A percentile compares a stretch with the other conserved stretches of the same genome.
phyloP scores from a whole-genome alignment of 305 asterid species.

The Fraxinus greggii region DNA sequence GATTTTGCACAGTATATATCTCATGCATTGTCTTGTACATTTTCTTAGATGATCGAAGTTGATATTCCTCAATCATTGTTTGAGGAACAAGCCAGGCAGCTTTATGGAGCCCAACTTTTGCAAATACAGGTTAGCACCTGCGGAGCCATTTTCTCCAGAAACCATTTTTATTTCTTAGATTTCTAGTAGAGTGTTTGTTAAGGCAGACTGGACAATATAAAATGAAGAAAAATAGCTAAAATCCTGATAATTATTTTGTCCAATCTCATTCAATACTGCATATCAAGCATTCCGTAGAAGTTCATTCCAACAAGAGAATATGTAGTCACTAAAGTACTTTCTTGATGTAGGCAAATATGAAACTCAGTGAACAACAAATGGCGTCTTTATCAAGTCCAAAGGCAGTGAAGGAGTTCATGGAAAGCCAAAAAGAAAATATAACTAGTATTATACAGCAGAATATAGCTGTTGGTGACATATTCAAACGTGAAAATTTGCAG shows the following conservation, averaged over 20 bases:
- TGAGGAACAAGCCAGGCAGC: constrained; percentile 95
- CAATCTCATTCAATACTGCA: not conserved
- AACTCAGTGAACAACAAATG: constrained; percentile 75
- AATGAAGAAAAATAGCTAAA: not conserved
- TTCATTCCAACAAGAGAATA: constrained; percentile 3
- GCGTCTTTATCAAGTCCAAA: constrained; percentile 80
- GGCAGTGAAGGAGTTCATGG: constrained; percentile 77
- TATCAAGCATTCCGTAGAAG: not conserved
- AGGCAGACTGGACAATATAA: not conserved
- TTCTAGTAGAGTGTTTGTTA: not conserved
- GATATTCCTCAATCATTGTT: constrained; percentile 82
- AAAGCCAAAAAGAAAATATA: constrained; percentile 70
- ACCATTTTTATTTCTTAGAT: not conserved
- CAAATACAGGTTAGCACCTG: constrained; percentile 68
- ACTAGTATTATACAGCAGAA: constrained; percentile 73
- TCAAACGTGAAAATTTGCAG: constrained; percentile 85
- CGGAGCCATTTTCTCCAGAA: not conserved
- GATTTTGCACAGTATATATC: not conserved
- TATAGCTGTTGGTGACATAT: constrained; percentile 93
- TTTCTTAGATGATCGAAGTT: constrained; percentile 71
- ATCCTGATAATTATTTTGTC: not conserved
- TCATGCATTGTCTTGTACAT: constrained; percentile 23
- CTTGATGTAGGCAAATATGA: constrained; percentile 63
- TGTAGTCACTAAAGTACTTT: constrained; percentile 20
- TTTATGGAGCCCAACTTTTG: constrained; percentile 87